Evolutionary conservation across 2,329 filamentous ascomycete species (phyloP).

Genomic region (Aspergillus thermomutatus): DNA sequence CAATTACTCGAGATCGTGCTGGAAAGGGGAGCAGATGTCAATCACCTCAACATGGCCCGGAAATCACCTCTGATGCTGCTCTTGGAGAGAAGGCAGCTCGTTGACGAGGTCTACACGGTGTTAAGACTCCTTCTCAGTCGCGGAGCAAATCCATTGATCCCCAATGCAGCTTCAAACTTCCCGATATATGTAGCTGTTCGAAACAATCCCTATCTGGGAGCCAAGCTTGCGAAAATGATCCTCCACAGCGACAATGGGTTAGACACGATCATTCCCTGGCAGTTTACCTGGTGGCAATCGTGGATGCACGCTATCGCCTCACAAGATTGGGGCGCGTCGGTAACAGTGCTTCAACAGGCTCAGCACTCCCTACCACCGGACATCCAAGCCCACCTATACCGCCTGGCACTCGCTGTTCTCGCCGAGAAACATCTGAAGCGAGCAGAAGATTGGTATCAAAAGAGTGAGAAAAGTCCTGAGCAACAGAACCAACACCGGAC

Average conservation of each 20-base stretch:
- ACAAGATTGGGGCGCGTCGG: neutral
- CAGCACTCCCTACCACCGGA: neutral
- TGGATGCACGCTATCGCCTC: neutral
- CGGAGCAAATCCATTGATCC: neutral
- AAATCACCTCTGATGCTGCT: neutral
- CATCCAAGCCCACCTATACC: neutral
- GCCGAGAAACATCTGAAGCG: neutral
- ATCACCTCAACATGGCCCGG: neutral
- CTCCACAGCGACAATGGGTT: neutral
- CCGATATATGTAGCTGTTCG: neutral
- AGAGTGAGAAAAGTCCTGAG: neutral
- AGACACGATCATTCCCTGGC: neutral
- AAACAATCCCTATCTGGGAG: neutral
- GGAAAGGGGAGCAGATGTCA: neutral
- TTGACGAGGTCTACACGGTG: neutral
- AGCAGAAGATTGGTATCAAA: neutral
- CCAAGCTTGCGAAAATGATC: neutral
- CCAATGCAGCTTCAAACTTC: neutral
- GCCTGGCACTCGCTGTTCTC: neutral
- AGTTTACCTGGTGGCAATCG: neutral
- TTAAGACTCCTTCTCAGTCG: neutral
- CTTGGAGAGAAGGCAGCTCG: neutral
- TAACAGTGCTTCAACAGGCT: conserved; percentile 4
- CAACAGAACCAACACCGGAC: neutral
- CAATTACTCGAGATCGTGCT: neutral